Percentiles rank a stretch among this genome's conserved stretches.
These are phyloP conservation scores for Ogataea methylovora DNA, from an alignment of 805 yeast species.

Conservation along the genomic window DNA sequence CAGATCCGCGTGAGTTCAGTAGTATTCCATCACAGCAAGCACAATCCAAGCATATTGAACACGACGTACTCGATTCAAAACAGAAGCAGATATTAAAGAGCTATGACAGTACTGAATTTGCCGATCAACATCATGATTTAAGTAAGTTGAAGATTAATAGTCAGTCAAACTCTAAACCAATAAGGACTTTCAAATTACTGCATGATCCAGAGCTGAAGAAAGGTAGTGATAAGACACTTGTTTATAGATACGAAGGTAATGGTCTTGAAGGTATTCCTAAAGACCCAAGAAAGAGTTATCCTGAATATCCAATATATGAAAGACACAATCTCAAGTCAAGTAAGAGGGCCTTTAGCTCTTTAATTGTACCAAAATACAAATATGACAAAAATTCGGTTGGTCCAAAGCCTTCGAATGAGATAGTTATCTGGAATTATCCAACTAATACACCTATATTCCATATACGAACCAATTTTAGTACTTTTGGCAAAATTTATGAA, in stretches of 20 bases:
- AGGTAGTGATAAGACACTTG: conserved; percentile 6
- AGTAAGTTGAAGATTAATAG: conserved; percentile 1
- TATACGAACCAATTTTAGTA: conserved; percentile 45
- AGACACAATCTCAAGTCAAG: conserved; percentile 11
- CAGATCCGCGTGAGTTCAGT: too few relatives aligned
- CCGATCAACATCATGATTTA: conserved; percentile 14
- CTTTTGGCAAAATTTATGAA: conserved; percentile 57
- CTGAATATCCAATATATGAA: conserved; percentile 18
- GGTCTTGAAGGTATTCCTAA: conserved; percentile 3
- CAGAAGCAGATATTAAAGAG: neutral
- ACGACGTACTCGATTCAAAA: neutral
- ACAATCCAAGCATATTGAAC: too few relatives aligned
- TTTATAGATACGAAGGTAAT: neutral
- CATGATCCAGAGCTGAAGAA: conserved; percentile 48
- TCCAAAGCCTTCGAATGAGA: conserved; percentile 61
- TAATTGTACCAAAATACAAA: conserved; percentile 24
- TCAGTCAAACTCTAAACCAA: conserved; percentile 2
- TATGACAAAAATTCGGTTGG: conserved; percentile 73
- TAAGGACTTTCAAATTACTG: conserved; percentile 33
- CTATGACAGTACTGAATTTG: conserved; percentile 10
- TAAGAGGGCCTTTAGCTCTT: conserved; percentile 8
- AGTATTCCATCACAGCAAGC: too few relatives aligned
- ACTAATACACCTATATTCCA: conserved; percentile 37
- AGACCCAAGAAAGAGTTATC: conserved; percentile 38
- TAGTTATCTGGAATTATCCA: conserved; percentile 65